Base-by-base conservation (phyloP, 2,329 filamentous ascomycete species). In the Fusarium heterosporum region DNA sequence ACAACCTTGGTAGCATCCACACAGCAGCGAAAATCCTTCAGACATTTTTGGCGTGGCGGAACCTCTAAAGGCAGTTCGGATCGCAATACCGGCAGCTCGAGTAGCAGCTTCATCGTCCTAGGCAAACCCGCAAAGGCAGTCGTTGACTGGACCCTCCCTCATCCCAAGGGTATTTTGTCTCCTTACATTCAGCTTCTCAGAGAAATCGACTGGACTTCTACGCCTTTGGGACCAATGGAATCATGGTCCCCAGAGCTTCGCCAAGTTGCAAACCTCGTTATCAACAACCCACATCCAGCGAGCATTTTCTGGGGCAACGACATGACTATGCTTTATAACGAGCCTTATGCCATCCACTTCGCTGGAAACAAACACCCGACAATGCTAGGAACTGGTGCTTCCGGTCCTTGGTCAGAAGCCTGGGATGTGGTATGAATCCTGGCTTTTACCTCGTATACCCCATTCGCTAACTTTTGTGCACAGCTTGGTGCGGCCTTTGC, bases 221-320 rank as follows among this genome's bases (percentile, higher is more conserved):
- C 82, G 0, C 78, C 80, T 0, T 68, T 84, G 0, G 83, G 83
- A 0, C 75, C 77, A 1, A 80, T 85, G 76, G 57, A 76, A 3
- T 73, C 64, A 8, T 85, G 83, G 83, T 76, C 80, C 2, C 59
- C 74, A 2, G 78, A 82, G 41, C 80, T 85, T 16, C 80, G 82
- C 6, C 80, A 83, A 56, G 59, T 75, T 4, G 77, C 74, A 14
- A 79, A 80, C 19, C 70, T 82, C 0, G 73, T 76, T 36, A 77
- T 81, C 68, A 64, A 56, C 11, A 79, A 81, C 41, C 77, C 77
- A 0, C 73, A 76, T 28, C 84, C 84, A 1, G 81, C 82, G 4
- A 84, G 83, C 3, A 81, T 88, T 76, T 89, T 89, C 70, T 89
- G 87, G 87, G 87, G 87, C 3, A 80, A 79, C 16, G 87, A 89